phyloP scores from a whole-genome alignment of 2,329 filamentous ascomycete species.

The Aureobasidium mangrovei region DNA sequence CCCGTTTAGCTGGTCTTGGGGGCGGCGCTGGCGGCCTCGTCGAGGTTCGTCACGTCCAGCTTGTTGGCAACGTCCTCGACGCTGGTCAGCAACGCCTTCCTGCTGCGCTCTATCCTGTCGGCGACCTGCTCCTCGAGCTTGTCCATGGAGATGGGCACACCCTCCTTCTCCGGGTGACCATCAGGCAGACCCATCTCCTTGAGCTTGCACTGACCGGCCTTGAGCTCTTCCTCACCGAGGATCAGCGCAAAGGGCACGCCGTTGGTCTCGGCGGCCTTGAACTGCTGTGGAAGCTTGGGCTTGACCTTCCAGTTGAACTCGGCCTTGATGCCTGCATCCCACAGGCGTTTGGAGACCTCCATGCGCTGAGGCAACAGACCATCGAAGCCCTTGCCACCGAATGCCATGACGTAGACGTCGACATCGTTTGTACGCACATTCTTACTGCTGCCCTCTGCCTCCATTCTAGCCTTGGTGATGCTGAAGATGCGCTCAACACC shows the following conservation, averaged over 20 bases:
- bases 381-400: constrained; percentile 76
- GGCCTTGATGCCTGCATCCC: constrained; percentile 83
- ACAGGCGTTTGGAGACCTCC: constrained; percentile 64
- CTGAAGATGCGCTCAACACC: constrained; percentile 93
- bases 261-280: constrained; percentile 76
- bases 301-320: constrained; percentile 88
- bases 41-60: constrained; percentile 15
- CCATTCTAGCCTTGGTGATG: constrained; percentile 71
- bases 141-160: constrained; percentile 59
- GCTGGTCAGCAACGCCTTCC: constrained; percentile 22
- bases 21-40: constrained; percentile 18
- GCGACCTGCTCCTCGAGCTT: constrained; percentile 58
- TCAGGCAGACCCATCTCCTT: constrained; percentile 76
- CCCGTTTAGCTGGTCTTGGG: constrained; percentile 17
- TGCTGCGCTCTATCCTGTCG: constrained; percentile 34
- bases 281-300: constrained; percentile 79
- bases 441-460: constrained; percentile 49
- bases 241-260: constrained; percentile 81
- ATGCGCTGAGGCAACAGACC: constrained; percentile 78
- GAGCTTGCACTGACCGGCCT: constrained; percentile 72
- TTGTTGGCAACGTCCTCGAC: constrained; percentile 14
- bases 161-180: constrained; percentile 84
- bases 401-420: constrained; percentile 91
- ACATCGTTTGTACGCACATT: constrained; percentile 61
- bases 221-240: constrained; percentile 82